Conservation (phyloP, 495 filamentous ascomycete genomes). For the Penicillium simplicissimum region DNA sequence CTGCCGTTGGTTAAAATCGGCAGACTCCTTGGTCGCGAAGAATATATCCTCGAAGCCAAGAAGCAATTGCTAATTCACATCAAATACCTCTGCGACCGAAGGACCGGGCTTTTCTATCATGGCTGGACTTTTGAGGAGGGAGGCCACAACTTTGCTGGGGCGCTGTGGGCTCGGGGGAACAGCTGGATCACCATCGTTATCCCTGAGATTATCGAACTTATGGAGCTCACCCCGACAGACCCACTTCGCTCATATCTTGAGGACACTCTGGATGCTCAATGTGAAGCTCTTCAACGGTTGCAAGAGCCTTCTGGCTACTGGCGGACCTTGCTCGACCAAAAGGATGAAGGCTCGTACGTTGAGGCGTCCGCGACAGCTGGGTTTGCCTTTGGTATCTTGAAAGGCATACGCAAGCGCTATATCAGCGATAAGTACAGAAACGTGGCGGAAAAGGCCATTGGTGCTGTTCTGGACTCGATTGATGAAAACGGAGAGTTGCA, state of each 20-base stretch:
- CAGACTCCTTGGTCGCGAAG: slow-evolving; percentile 57
- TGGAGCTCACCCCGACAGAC: slow-evolving; percentile 56
- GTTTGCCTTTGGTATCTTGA: slow-evolving; percentile 77
- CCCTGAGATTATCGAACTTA: slow-evolving; percentile 68
- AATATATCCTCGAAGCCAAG: slow-evolving; percentile 71
- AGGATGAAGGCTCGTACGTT: slow-evolving; percentile 55
- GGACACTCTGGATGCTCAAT: slow-evolving; percentile 64
- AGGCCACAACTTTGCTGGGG: slow-evolving; percentile 69
- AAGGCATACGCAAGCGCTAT: slow-evolving; percentile 66
- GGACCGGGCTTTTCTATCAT: slow-evolving; percentile 68
- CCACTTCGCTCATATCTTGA: slow-evolving; percentile 59
- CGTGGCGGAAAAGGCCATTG: slow-evolving; percentile 60
- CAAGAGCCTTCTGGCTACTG: slow-evolving; percentile 62
- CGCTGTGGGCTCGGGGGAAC: slow-evolving; percentile 67
- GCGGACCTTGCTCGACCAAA: slow-evolving; percentile 65
- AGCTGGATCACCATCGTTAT: slow-evolving; percentile 73
- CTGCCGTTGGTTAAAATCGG: slow-evolving; percentile 76
- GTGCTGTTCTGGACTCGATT: slow-evolving; percentile 61
- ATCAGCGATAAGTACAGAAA: slow-evolving; percentile 48
- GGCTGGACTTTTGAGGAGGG: slow-evolving; percentile 71
- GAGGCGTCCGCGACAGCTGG: slow-evolving; percentile 75
- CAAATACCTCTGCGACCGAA: slow-evolving; percentile 68
- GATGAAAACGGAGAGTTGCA: slow-evolving; percentile 62
- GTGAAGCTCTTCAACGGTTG: slow-evolving; percentile 53
- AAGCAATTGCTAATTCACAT: slow-evolving; percentile 70